Base-by-base conservation (phyloP, 2,329 filamentous ascomycete genomes). In the Fusarium nisikadoi region DNA sequence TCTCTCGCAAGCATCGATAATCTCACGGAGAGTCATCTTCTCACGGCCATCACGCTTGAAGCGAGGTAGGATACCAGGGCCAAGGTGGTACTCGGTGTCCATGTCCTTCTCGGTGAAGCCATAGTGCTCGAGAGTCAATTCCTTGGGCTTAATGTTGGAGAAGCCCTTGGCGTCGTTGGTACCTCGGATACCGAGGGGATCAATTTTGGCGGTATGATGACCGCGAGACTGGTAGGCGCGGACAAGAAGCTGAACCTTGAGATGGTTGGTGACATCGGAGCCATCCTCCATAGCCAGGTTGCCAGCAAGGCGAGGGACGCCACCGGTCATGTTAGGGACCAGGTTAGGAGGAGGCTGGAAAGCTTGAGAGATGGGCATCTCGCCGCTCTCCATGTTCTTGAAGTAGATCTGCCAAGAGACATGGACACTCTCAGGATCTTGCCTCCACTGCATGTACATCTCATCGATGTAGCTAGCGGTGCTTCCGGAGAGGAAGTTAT, bases 361-460 rank as follows among this genome's bases (percentile, higher is more conserved):
- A 76, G 96, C 96, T 84, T 97, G 93, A 72, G 95, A 96, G 81
- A 97, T 94, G 81, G 95, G 95, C 94, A 99, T 98, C 80, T 96
- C 93, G 82, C 96, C 96, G 75, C 91, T 93, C 87, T 99, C 96
- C 93, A 99, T 98, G 86, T 99, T 99, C 86, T 92, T 94, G 89
- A 99, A 99, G 89, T 99, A 99, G 81, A 97, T 92, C 86, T 97
- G 95, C 96, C 96, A 99, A 82, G 96, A 99, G 78, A 97, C 89
- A 84, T 99, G 96, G 66, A 99, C 96, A 80, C 94, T 97, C 78
- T 91, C 89, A 57, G 96, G 95, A 78, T 99, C 94, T 73, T 93
- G 88, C 85, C 95, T 97, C 96, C 96, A 99, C 81, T 95, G 91
- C 86, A 98, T 87, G 85, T 99, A 99, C 96, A 99, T 99, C 87